Evolutionary conservation across 202 grass and related monocot genomes (phyloP).

Genomic region (Dendrocalamus latiflorus): DNA sequence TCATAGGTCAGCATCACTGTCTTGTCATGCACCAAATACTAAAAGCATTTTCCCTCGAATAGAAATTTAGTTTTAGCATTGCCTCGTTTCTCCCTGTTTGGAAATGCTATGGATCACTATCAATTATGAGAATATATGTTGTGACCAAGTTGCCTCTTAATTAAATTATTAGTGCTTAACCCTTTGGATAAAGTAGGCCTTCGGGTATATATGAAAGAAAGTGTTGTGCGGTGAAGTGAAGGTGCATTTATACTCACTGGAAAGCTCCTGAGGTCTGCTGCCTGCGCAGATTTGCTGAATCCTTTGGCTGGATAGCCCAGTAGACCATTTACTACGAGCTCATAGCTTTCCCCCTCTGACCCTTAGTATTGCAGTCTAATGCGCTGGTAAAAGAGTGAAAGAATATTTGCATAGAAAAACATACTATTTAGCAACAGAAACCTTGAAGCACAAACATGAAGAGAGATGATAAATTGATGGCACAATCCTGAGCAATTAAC

Average conservation of each 20-base stretch:
- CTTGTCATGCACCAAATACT: constrained; percentile 33
- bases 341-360: constrained; percentile 6
- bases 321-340: neutral
- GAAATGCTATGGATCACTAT: constrained; percentile 22
- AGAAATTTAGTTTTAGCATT: neutral
- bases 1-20: constrained; percentile 19
- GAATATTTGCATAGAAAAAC: neutral
- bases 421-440: neutral
- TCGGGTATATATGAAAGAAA: constrained; percentile 27
- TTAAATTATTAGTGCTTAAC: constrained; percentile 42
- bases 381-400: neutral
- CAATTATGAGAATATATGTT: constrained; percentile 24
- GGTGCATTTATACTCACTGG: constrained; percentile 42
- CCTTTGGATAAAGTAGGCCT: constrained; percentile 45
- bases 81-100: constrained; percentile 15
- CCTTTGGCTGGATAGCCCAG: neutral
- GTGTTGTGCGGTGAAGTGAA: constrained; percentile 21
- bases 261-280: constrained; percentile 15
- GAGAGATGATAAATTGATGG: neutral
- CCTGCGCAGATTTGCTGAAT: constrained; percentile 24
- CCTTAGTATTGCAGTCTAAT: neutral
- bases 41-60: constrained; percentile 3
- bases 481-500: neutral
- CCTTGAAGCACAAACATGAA: neutral
- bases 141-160: constrained; percentile 28